Evolutionary conservation across 1,284 basidiomycete species (phyloP), one percentile per base, ranked within the genome.

Genomic region (Trametes pubescens): DNA sequence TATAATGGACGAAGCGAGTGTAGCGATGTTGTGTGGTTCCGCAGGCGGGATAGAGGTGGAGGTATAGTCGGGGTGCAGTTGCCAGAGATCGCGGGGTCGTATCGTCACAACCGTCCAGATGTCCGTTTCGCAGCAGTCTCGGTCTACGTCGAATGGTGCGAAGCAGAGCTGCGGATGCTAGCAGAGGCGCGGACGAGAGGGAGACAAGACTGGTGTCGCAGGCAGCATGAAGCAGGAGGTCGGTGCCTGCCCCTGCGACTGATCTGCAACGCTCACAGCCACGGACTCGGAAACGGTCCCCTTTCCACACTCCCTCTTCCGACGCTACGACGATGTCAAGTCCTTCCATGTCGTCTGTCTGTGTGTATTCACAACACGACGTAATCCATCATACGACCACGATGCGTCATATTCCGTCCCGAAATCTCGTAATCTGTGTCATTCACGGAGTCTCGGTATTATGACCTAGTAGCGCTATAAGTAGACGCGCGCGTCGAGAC

Each of bases 241-340:
- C 51, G 51, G 54, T 40, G 37, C 51, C 59, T 51, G 49, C 29
- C 7, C 40, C 29, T 32, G 52, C 47, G 43, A 59, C 52, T 65
- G 63, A 62, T 67, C 66, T 67, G 49, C 66, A 43, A 62, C 46
- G 21, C 8, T 44, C 62, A 55, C 57, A 56, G 62, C 54, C 57
- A 53, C 60, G 43, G 29, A 32, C 29, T 8, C 4, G 8, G 29
- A 32, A 32, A 32, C 29, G 29, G 29, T 6, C 40, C 40, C 40
- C 6, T n/a, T 22, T 2, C 32, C 22, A 46, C 51, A 40, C 44
- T 37, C 51, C 48, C 55, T 57, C 40, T n/a, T 37, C 49, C 37
- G 51, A 59, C 49, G 21, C 46, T 35, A 51, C 51, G 22, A 46
- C 21, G 48, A 51, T 29, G 47, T 14, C 52, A 38, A 26, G 47